Evolutionary conservation across 768 basidiomycete genomes (phyloP).

Genomic region (Tricholoma matsutake): DNA sequence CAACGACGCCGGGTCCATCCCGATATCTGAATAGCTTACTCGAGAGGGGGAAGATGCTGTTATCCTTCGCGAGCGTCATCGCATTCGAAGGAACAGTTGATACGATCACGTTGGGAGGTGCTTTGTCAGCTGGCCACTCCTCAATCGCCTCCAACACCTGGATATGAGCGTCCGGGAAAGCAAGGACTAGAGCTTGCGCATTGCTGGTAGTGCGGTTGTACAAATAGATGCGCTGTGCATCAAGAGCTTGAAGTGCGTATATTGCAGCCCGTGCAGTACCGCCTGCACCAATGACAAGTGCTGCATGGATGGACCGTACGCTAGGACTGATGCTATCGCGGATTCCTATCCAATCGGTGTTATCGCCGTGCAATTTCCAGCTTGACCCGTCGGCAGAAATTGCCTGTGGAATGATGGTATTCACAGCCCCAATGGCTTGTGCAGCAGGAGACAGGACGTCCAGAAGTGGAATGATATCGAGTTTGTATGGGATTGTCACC

Average conservation of each 20-base stretch:
- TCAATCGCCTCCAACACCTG: conserved; percentile 58
- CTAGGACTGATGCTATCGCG: conserved; percentile 47
- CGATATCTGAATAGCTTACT: conserved; percentile 51
- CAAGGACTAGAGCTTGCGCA: conserved; percentile 62
- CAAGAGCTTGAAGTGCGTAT: conserved; percentile 75
- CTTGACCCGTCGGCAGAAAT: conserved; percentile 36
- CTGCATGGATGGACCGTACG: conserved; percentile 45
- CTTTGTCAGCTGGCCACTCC: conserved; percentile 41
- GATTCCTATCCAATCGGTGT: conserved; percentile 96
- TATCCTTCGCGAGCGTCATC: conserved; percentile 33
- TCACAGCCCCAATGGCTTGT: conserved; percentile 87
- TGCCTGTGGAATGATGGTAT: conserved; percentile 72
- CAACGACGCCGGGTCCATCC: conserved; percentile 56
- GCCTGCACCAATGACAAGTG: conserved; percentile 90
- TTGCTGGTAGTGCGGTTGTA: conserved; percentile 82
- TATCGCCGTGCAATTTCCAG: conserved; percentile 77
- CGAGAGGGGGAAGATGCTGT: conserved; percentile 49
- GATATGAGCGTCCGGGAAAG: conserved; percentile 66
- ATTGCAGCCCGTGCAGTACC: conserved; percentile 94
- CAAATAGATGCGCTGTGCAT: conserved; percentile 71
- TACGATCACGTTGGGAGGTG: conserved; percentile 71
- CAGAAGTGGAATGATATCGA: conserved; percentile 82
- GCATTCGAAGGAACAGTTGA: conserved; percentile 84
- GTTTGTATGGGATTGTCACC: conserved; percentile 95
- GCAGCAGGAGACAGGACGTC: conserved; percentile 81